Evolutionary conservation across 371 early-diverging fungal genomes (phyloP).

Genomic region (Mucor mucedo): DNA sequence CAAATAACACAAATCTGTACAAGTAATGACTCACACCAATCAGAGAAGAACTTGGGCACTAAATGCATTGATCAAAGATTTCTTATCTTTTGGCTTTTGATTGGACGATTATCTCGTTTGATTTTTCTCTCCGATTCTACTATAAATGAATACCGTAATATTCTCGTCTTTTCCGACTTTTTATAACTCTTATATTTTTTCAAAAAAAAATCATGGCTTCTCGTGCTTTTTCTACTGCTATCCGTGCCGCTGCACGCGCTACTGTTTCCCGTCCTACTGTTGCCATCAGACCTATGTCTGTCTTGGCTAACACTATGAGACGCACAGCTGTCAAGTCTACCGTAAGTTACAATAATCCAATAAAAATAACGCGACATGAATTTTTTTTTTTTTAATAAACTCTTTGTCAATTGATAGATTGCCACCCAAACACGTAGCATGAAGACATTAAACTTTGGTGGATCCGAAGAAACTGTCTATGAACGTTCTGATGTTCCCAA

Average conservation of each 20-base stretch:
- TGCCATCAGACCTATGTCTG: constrained; percentile 32
- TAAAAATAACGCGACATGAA: background rate
- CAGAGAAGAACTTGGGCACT: constrained; percentile 20
- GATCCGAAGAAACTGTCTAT: constrained; percentile 90
- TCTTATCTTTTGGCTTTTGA: constrained; percentile 21
- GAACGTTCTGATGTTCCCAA: constrained; percentile 95
- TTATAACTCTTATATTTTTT: constrained; percentile 10
- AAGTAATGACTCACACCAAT: constrained; percentile 58
- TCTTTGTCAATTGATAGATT: constrained; percentile 4
- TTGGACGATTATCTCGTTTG: constrained; percentile 15
- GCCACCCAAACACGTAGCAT: constrained; percentile 75
- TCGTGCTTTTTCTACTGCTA: constrained; percentile 45
- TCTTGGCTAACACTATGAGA: constrained; percentile 24
- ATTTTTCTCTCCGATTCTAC: constrained; percentile 6
- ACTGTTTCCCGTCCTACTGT: constrained; percentile 38
- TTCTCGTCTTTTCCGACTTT: constrained; percentile 5
- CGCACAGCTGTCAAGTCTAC: constrained; percentile 42
- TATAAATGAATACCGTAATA: constrained; percentile 1
- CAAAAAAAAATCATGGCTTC: constrained; percentile 33
- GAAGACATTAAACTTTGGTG: constrained; percentile 96
- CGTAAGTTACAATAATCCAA: constrained; percentile 19
- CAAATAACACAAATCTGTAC: constrained; percentile 5
- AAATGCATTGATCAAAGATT: constrained; percentile 40
- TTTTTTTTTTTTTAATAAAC: background rate
- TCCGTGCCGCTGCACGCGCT: constrained; percentile 49